Conservation (phyloP, 257 asterid genomes). For the Solanum verrucosum region DNA sequence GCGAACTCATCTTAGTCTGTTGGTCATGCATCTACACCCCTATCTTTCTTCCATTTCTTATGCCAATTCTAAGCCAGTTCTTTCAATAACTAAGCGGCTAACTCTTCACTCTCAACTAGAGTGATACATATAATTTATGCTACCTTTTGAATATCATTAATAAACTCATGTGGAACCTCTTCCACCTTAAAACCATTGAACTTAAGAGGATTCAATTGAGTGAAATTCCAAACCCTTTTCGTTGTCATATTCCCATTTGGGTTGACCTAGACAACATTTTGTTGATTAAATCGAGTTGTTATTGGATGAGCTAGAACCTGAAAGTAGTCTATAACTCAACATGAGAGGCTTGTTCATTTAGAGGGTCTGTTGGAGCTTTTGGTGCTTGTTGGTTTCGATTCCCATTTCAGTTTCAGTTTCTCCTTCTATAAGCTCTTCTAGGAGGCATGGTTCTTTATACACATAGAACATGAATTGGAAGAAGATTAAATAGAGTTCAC, state of each 20-base stretch:
- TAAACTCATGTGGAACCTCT: background rate
- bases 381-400: background rate
- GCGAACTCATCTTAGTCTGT: too few species aligned
- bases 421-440: too few species aligned
- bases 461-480: background rate
- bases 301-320: background rate
- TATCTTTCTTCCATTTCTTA: background rate
- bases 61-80: background rate
- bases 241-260: background rate
- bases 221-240: too few species aligned
- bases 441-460: background rate
- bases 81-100: background rate
- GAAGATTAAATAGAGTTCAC: background rate
- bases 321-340: background rate
- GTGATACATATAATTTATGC: background rate
- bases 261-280: background rate
- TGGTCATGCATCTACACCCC: background rate
- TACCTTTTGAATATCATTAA: background rate
- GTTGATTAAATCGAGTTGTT: background rate
- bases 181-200: background rate
- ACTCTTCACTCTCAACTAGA: background rate
- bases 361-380: background rate
- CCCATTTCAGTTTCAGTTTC: background rate
- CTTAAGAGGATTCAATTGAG: background rate
- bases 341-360: too few species aligned